These are phyloP conservation scores for Pythium folliculosum DNA, from an alignment of 352 stramenopile species.

Conservation along the genomic window DNA sequence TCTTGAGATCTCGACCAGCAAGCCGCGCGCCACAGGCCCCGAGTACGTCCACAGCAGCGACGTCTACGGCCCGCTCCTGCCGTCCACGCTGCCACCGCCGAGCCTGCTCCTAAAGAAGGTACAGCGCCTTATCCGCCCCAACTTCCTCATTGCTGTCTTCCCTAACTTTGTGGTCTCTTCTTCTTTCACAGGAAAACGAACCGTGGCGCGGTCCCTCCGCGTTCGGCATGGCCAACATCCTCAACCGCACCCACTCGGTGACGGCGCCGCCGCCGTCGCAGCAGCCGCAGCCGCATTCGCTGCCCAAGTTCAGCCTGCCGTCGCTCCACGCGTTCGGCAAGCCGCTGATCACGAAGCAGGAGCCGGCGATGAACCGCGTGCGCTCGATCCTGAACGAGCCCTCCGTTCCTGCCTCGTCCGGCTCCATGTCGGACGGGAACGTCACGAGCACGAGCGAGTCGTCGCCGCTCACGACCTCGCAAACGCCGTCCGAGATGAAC, in stretches of 20 bases:
- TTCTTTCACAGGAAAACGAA: conserved; percentile 50
- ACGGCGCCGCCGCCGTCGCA: conserved; percentile 11
- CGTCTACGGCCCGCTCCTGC: conserved; percentile 9
- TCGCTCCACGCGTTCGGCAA: conserved; percentile 78
- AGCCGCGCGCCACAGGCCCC: conserved; percentile 1
- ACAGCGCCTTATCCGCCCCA: neutral
- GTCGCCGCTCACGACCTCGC: conserved; percentile 20
- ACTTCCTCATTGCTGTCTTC: too few species aligned
- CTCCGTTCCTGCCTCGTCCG: conserved; percentile 28
- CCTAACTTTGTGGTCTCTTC: neutral
- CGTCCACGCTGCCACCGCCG: conserved; percentile 11
- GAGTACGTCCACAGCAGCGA: conserved; percentile 14
- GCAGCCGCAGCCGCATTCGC: conserved; percentile 18
- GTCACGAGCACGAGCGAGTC: conserved; percentile 26
- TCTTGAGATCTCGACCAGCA: conserved; percentile 37
- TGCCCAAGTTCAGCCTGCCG: conserved; percentile 74
- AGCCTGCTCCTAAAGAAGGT: conserved; percentile 31
- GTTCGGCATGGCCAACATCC: conserved; percentile 81
- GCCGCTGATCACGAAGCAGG: conserved; percentile 56
- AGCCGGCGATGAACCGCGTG: conserved; percentile 34
- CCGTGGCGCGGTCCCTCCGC: conserved; percentile 64
- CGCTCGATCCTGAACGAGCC: conserved; percentile 43
- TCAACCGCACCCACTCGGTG: conserved; percentile 50
- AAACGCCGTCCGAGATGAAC: conserved; percentile 34
- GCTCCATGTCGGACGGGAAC: conserved; percentile 23